Conservation (phyloP, 2,329 filamentous ascomycete species). For the Dryadomyces quercivorus region DNA sequence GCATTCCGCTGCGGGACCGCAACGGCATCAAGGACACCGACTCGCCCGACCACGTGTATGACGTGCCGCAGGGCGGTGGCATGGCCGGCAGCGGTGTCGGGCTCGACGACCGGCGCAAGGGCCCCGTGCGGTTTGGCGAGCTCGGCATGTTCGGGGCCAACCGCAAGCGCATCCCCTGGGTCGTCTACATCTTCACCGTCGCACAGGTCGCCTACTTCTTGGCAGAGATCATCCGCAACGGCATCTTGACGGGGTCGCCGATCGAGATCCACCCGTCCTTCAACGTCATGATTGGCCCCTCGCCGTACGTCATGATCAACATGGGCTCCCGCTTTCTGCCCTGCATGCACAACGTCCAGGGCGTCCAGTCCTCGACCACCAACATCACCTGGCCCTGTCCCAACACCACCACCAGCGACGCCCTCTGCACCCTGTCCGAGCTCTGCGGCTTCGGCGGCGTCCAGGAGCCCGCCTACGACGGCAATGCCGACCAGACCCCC, state of each 20-base stretch:
- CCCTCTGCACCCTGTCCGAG: constrained; percentile 60
- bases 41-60: constrained; percentile 49
- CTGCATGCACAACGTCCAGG: constrained; percentile 79
- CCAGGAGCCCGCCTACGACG: constrained; percentile 51
- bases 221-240: constrained; percentile 73
- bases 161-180: constrained; percentile 55
- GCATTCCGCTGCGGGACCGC: constrained; percentile 45
- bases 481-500: constrained; percentile 34
- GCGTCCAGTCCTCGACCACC: constrained; percentile 41
- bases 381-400: constrained; percentile 65
- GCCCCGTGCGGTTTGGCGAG: constrained; percentile 40
- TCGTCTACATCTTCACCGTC: constrained; percentile 68
- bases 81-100: constrained; percentile 17
- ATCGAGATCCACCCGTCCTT: constrained; percentile 74
- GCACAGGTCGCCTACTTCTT: constrained; percentile 80
- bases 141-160: constrained; percentile 44
- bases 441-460: constrained; percentile 77
- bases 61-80: constrained; percentile 27
- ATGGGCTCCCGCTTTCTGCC: constrained; percentile 90
- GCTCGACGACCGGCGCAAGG: constrained; percentile 15
- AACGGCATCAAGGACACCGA: constrained; percentile 28
- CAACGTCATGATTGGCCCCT: constrained; percentile 96
- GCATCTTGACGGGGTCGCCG: constrained; percentile 55
- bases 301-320: constrained; percentile 80
- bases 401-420: constrained; percentile 52